Evolutionary conservation across 257 asterid species (phyloP).

Genomic region (Orobanche coerulescens): DNA sequence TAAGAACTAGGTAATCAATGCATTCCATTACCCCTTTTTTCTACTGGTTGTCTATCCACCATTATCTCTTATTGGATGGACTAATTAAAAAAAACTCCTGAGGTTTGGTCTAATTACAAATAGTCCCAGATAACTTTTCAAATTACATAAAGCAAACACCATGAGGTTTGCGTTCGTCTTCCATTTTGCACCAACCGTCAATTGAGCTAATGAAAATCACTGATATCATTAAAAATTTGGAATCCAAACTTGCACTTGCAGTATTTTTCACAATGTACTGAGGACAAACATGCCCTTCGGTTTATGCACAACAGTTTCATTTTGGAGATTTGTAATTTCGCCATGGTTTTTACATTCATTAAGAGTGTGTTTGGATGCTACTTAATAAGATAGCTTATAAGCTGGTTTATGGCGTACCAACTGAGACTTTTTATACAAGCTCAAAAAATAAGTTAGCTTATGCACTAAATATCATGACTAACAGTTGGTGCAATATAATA

Average conservation of each 20-base stretch:
- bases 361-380: too few species aligned
- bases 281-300: neutral
- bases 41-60: neutral
- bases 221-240: neutral
- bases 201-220: neutral
- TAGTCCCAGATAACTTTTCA: neutral
- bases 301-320: neutral
- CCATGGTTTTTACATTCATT: neutral
- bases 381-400: too few species aligned
- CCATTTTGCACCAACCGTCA: neutral
- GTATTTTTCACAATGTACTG: neutral
- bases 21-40: neutral
- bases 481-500: neutral
- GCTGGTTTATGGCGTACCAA: too few species aligned
- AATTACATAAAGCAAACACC: neutral
- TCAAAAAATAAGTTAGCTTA: too few species aligned
- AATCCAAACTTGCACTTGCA: neutral
- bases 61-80: neutral
- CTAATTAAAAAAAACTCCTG: neutral
- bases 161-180: neutral
- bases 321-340: neutral
- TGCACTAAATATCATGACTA: neutral
- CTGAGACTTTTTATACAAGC: too few species aligned
- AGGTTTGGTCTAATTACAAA: neutral
- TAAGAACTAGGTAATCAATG: conserved; percentile 74